Base-by-base conservation (phyloP, 148 eudicot species). In the Amaranthus palmeri region DNA sequence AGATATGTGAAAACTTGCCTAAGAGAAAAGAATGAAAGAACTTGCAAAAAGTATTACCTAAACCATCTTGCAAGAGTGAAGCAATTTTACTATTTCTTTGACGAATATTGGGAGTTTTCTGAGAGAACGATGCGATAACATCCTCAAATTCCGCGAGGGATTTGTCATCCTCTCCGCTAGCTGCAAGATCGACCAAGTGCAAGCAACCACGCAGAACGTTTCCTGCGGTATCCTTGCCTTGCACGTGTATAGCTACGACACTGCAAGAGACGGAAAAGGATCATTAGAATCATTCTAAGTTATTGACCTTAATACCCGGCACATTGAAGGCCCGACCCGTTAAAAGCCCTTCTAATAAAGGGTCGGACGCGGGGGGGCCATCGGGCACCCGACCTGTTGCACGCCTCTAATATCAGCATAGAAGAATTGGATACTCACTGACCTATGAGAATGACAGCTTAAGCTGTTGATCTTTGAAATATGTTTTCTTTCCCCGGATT, bases 151-250 rank as follows among this genome's bases (percentile, higher is more conserved):
- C 86, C n/a, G 92, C 84, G 54, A 93, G 88, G 54, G 98, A 93
- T 74, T 83, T 85, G 71, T 92, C 90, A 17, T 82, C 81, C 57
- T 83, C 72, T 72, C 82, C 89, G 45, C 87, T 93, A 59, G 93
- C 96, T 13, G 96, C 97, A 67, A 93, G 88, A 79, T 93, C 98
- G 58, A 93, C 96, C 77, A 93, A 84, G 81, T 93, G 90, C 57
- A 93, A 92, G 83, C 87, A 82, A 76, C 98, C 86, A 48, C 69
- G 85, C 45, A 85, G 55, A 9, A 52, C 73, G 73, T 81, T 86
- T 75, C 98, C 97, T 4, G 96, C 85, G 63, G 77, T 60, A 83
- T 93, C 92, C 82, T 91, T 88, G 45, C 97, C 97, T 46, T 74
- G 83, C 18, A 93, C 91, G 65, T 87, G 92, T 13, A 93, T 75